Conservation (phyloP, 2,329 filamentous ascomycete species). For the Exophiala calicioides region DNA sequence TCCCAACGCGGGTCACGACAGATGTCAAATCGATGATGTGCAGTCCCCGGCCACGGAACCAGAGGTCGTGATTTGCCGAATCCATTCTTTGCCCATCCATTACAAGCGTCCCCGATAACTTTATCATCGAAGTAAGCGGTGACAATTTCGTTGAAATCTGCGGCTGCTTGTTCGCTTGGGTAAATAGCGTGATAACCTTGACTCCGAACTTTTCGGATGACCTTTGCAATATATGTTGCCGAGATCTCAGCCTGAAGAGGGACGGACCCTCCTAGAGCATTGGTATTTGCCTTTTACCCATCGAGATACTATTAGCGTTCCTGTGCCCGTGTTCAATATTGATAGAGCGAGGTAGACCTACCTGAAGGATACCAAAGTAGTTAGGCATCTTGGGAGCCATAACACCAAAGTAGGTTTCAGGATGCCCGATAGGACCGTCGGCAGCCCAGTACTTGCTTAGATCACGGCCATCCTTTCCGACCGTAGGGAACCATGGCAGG, state of each 20-base stretch:
- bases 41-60: slow-evolving; percentile 6
- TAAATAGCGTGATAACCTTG: neutral
- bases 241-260: neutral
- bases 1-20: slow-evolving; percentile 40
- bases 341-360: no score
- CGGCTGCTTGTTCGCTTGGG: neutral
- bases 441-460: no score
- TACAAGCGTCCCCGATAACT: neutral
- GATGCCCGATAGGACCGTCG: no score
- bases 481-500: slow-evolving; percentile 33
- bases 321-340: no score
- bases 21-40: slow-evolving; percentile 38
- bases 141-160: slow-evolving; percentile 24
- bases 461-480: no score
- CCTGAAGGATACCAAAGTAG: no score
- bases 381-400: no score
- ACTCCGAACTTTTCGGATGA: neutral
- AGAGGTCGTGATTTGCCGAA: no score
- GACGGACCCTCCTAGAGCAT: neutral
- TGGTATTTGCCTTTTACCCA: no score
- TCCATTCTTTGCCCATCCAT: slow-evolving; percentile 5
- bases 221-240: slow-evolving; percentile 31
- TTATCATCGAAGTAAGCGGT: slow-evolving; percentile 32
- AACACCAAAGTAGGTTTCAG: no score
- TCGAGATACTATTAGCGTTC: no score